A percentile compares a stretch with the other conserved stretches of the same genome.
Conservation (phyloP, 768 basidiomycete genomes). For the Psilocybe azurescens region DNA sequence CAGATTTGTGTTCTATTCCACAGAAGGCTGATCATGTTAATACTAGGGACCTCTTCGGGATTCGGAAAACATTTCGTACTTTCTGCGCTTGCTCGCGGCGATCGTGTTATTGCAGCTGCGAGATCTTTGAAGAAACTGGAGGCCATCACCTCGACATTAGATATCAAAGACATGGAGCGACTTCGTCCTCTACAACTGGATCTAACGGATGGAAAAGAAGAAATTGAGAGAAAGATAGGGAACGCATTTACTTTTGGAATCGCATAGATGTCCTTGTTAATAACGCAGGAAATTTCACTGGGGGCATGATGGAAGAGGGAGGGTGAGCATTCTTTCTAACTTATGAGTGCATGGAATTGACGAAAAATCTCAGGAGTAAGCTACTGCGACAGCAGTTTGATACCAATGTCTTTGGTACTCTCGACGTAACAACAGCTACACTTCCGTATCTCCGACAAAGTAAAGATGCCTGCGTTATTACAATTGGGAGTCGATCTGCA, state of each 20-base stretch:
- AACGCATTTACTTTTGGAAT: conserved; percentile 53
- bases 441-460: conserved; percentile 55
- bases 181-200: conserved; percentile 56
- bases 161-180: conserved; percentile 33
- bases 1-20: not conserved
- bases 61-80: conserved; percentile 59
- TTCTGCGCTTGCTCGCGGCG: conserved; percentile 58
- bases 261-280: conserved; percentile 67
- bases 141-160: conserved; percentile 29
- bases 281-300: conserved; percentile 51
- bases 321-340: conserved; percentile 44
- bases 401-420: conserved; percentile 54
- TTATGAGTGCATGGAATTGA: too few species aligned
- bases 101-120: conserved; percentile 67
- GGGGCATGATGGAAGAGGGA: conserved; percentile 59
- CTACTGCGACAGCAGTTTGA: conserved; percentile 47
- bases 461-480: conserved; percentile 48
- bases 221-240: conserved; percentile 46
- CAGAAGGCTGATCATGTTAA: not conserved
- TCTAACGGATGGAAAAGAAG: conserved; percentile 49
- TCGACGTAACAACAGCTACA: conserved; percentile 59
- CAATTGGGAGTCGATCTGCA: conserved; percentile 59
- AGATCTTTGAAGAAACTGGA: conserved; percentile 47
- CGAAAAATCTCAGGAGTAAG: conserved; percentile 26
- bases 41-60: conserved; percentile 60